phyloP scores from a whole-genome alignment of 2,329 filamentous ascomycete species.

The Emergomyces pasteurianus region DNA sequence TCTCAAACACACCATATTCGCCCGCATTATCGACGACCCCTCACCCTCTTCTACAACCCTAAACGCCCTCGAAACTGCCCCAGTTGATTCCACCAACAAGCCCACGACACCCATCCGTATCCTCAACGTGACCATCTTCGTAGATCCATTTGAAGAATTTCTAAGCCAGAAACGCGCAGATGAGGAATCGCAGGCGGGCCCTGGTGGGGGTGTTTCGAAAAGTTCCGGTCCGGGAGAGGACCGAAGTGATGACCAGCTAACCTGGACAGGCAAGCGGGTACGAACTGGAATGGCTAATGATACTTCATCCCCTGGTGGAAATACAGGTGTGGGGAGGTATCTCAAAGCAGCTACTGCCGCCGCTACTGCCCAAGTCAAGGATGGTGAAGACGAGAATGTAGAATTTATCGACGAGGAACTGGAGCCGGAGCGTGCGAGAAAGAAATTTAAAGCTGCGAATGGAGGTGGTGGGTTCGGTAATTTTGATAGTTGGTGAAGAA shows the following conservation, averaged over 20 bases:
- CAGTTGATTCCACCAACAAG: slow-evolving; percentile 59
- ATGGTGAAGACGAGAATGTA: slow-evolving; percentile 46
- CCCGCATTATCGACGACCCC: slow-evolving; percentile 60
- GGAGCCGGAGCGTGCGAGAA: slow-evolving; percentile 57
- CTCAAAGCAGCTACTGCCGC: slow-evolving; percentile 46
- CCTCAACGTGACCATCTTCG: slow-evolving; percentile 69
- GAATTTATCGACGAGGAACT: slow-evolving; percentile 50
- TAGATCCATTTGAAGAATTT: slow-evolving; percentile 95
- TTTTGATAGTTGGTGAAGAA: slow-evolving; percentile 70
- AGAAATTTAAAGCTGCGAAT: slow-evolving; percentile 56
- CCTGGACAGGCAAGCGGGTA: slow-evolving; percentile 92
- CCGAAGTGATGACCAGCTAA: slow-evolving; percentile 73
- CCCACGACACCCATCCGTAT: slow-evolving; percentile 72
- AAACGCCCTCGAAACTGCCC: slow-evolving; percentile 61
- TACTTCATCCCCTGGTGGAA: slow-evolving; percentile 36
- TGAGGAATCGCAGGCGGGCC: slow-evolving; percentile 41
- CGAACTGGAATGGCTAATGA: slow-evolving; percentile 47
- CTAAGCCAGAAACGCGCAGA: slow-evolving; percentile 58
- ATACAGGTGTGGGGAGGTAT: slow-evolving; percentile 63
- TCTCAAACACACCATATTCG: slow-evolving; percentile 95
- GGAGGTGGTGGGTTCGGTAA: slow-evolving; percentile 67
- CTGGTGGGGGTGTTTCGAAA: background rate
- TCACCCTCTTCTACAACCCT: slow-evolving; percentile 41
- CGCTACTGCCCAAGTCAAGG: slow-evolving; percentile 14
- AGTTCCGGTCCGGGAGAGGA: slow-evolving; percentile 17